Evolutionary conservation across 805 yeast genomes (phyloP).

Genomic region (Teunomyces stri): DNA sequence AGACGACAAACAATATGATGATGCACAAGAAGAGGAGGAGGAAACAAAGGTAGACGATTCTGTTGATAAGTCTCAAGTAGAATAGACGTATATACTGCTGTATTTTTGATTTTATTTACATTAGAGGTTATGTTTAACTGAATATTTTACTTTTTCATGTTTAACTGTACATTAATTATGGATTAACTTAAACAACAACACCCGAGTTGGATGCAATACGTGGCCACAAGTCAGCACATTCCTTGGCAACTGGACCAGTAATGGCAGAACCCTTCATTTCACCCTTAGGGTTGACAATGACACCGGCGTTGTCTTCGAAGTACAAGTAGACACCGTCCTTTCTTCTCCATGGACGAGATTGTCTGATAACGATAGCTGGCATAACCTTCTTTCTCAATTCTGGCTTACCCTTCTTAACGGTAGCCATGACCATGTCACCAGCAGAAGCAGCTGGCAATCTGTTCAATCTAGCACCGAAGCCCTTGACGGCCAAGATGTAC

Average conservation of each 20-base stretch:
- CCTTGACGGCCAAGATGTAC: conserved; percentile 98
- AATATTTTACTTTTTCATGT: neutral
- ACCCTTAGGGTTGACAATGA: conserved; percentile 99
- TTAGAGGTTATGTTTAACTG: neutral
- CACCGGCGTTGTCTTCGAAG: conserved; percentile 99
- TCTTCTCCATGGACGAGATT: conserved; percentile 99
- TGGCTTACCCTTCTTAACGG: conserved; percentile 99
- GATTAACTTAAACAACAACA: conserved; percentile 85
- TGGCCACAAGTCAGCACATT: conserved; percentile 99
- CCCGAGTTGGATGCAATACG: conserved; percentile 99
- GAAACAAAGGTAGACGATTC: neutral
- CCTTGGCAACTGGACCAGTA: conserved; percentile 99
- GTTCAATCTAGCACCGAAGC: conserved; percentile 99
- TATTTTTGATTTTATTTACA: neutral
- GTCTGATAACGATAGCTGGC: conserved; percentile 99
- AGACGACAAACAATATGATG: neutral
- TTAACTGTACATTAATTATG: conserved; percentile 1
- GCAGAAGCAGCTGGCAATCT: conserved; percentile 99
- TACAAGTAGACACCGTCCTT: conserved; percentile 99
- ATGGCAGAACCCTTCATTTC: conserved; percentile 99
- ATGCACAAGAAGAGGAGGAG: neutral
- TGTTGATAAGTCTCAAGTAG: neutral
- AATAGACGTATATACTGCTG: neutral
- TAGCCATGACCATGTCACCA: conserved; percentile 99
- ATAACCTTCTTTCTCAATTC: conserved; percentile 99